Base-by-base conservation (phyloP, 805 yeast species). In the Candida michaelii region DNA sequence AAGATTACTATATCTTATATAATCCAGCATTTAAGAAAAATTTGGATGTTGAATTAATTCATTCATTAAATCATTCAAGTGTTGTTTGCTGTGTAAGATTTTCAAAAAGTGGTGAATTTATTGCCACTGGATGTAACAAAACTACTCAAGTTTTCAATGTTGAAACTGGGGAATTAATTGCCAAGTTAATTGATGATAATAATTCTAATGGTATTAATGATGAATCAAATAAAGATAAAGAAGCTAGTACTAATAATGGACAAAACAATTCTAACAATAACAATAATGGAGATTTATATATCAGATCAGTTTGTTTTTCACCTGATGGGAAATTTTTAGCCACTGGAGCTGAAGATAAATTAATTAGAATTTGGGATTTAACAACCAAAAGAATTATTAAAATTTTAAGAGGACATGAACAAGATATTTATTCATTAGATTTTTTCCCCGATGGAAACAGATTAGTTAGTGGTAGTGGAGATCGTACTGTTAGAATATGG, bases 51-150 rank as follows among this genome's bases (percentile, higher is more conserved):
- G 93, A 89, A 39, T 74, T 91, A 49, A 87, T 89, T 53, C 93
- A 86, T 59, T 84, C 96, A 11, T 78, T 91, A 53, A 95, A 87
- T 60, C 98, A 93, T 69, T 78, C 89, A 12, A 85, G 96, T 1
- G 98, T 91, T 34, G 98, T 91, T 39, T 93, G 98, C 72, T 91
- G 98, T 66, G 98, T 91, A 45, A 77, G 95, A 48, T 91, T 93
- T 71, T 82, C 90, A 45, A 81, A 81, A 50, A 96, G 89, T 62
- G 98, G 98, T 49, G 85, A 86, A 66, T 87, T 79, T 59, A 74
- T 91, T 53, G 99, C 98, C 18, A 91, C 98, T 12, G 99, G 99
- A 37, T 90, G 97, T 72, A 93, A 91, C 71, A 88, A 89, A 61
- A 80, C 95, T 32, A 93, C 98, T 2, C 97, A 90, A 65, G 96